These are phyloP conservation scores for Cylindricascospora bacillispora DNA, from an alignment of 1,139 yeast species.

Conservation along the genomic window DNA sequence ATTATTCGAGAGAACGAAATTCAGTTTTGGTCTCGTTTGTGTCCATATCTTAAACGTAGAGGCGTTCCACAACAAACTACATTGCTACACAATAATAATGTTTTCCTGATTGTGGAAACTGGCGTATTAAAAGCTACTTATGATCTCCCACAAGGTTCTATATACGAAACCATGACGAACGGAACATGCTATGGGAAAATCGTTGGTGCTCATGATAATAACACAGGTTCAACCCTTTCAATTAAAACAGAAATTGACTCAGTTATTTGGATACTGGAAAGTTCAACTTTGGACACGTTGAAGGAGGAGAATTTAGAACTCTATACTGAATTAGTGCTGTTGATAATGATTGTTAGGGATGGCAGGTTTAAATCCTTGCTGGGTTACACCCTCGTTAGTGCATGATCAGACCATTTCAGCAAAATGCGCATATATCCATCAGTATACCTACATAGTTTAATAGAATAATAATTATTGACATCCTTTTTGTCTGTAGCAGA, in stretches of 20 bases:
- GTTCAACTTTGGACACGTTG: constrained; percentile 34
- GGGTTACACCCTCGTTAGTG: constrained; percentile 52
- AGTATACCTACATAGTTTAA: no score
- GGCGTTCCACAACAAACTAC: constrained; percentile 12
- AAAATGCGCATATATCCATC: no score
- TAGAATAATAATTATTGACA: no score
- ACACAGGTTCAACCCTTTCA: constrained; percentile 12
- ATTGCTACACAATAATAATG: constrained; percentile 16
- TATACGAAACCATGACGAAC: constrained; percentile 73
- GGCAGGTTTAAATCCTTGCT: constrained; percentile 65
- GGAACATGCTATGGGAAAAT: constrained; percentile 71
- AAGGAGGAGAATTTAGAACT: constrained; percentile 32
- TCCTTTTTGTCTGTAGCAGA: no score
- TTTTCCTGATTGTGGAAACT: constrained; percentile 61
- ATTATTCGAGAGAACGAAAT: constrained; percentile 14
- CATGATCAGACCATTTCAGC: constrained; percentile 16
- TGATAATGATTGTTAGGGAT: constrained; percentile 53
- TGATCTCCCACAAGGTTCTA: constrained; percentile 41
- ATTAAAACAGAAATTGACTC: constrained; percentile 40
- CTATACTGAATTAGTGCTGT: constrained; percentile 55
- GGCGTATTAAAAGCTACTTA: constrained; percentile 62
- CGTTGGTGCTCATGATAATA: constrained; percentile 7
- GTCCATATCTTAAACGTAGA: constrained; percentile 16
- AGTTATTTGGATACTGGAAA: constrained; percentile 60
- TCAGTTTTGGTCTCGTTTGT: constrained; percentile 19